These are phyloP conservation scores for Gautieria morchelliformis DNA, from an alignment of 768 basidiomycete genomes.

Conservation along the genomic window DNA sequence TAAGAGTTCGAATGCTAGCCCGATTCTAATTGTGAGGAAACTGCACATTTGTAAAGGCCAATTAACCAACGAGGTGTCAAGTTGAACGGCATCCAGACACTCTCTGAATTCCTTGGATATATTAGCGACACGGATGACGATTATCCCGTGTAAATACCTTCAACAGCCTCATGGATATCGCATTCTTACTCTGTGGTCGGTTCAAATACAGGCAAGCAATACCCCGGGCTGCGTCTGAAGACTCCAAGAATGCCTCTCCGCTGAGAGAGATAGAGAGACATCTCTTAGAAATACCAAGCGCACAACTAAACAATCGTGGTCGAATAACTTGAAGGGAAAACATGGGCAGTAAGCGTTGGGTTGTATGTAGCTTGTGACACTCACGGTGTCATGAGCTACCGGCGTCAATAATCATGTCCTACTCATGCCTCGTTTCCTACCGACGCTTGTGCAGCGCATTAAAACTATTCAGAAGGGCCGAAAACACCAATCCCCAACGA, in stretches of 20 bases:
- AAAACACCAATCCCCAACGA: not conserved
- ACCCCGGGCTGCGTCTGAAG: conserved; percentile 34
- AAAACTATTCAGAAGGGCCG: not conserved
- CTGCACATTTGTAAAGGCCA: not conserved
- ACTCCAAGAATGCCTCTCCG: conserved; percentile 14
- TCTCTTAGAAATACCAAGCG: not conserved
- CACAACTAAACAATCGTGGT: not conserved
- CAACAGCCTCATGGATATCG: conserved; percentile 68
- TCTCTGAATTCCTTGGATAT: conserved; percentile 55
- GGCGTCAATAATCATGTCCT: not conserved
- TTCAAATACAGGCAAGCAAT: conserved; percentile 71
- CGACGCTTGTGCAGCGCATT: not conserved
- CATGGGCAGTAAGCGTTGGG: not conserved
- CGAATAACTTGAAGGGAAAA: not conserved
- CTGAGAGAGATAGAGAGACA: not conserved
- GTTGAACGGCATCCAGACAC: conserved; percentile 55
- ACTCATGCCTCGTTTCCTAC: conserved; percentile 4
- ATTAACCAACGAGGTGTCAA: conserved; percentile 48
- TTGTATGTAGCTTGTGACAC: too few relatives aligned
- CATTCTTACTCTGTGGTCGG: conserved; percentile 77
- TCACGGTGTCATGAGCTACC: too few relatives aligned
- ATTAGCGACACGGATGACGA: conserved; percentile 2
- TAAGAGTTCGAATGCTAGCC: conserved; percentile 62
- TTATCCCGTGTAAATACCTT: conserved; percentile 31
- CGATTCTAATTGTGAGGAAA: not conserved